Base-by-base conservation (phyloP, 1,139 yeast genomes). In the Scheffersomyces segobiensis region DNA sequence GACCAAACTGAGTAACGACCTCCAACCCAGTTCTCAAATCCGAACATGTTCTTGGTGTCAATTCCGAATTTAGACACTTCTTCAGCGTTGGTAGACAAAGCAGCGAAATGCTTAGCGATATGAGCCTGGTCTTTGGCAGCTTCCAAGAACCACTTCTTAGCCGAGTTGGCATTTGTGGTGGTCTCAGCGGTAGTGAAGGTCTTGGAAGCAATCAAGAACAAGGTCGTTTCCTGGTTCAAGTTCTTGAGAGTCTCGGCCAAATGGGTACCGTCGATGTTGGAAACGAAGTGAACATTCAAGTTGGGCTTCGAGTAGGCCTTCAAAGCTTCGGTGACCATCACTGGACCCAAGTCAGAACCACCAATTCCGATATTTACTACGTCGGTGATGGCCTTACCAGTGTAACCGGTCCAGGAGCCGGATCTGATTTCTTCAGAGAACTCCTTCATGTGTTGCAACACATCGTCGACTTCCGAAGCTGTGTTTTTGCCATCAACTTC, bases 1-100 rank as follows among this genome's bases (percentile, higher is more conserved):
- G 97, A 91, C 99, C 99, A 95, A 60, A 95, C 99, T 26, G 98
- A 93, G 87, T 95, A 95, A 79, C 99, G 89, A 72, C 99, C 99
- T 72, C 99, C 99, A 63, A 95, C 99, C 99, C 99, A 95, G 81
- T 82, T 89, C 78, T 93, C 98, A 72, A 95, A 95, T 61, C 97
- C 98, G 79, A 95, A 95, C 99, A 95, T 95, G 84, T 95, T 95
- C 77, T 88, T 89, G 75, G 97, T 87, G 82, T 95, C 98, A 67
- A 95, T 95, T 71, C 99, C 99, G 71, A 95, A 95, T 79, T 91
- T 90, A 69, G 88, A 83, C 63, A 95, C 99, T 78, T 90, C 98
- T 58, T 79, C 81, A 63, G 93, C 97, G 76, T 95, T 95, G 65
- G 99, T 95, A 61, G 97, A 91, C 67, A 95, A 84, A 59, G 99